Evolutionary conservation across 2,329 filamentous ascomycete genomes (phyloP), one percentile per base, ranked within the genome.

Genomic region (Phoma sp.): DNA sequence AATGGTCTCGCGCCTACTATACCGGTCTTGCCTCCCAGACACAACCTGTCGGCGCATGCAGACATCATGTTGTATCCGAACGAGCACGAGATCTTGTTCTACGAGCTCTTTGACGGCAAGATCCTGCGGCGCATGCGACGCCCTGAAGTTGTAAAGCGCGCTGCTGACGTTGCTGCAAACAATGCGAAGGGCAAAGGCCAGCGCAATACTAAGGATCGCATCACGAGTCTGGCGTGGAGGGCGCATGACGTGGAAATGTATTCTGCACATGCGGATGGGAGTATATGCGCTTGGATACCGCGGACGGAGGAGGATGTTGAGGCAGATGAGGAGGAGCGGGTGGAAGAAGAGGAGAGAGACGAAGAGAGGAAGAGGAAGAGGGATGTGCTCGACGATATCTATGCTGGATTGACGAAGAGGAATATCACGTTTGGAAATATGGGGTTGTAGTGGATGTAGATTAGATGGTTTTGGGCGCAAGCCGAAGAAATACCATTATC

Each of bases 1-100:
- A 82, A 64, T 0, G 71, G 74, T 7, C 74, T 77, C 2, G 76
- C 77, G 3, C 68, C 74, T 5, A 56, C 76, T 18, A 64, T 75
- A 60, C 74, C 80, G 59, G 42, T 82, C 58, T 47, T 83, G 78
- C 61, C 87, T 83, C 91, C 92, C 0, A 79, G 79, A 1, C 79
- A 83, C 7, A 69, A 88, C 21, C 84, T 83, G 3, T 74, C 78
- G 4, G 76, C 82, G 0, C 81, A 82, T 0, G 81, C 84, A 29
- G 88, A 93, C 56, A 75, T 90, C 3, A 77, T 97, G 0, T 86
- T 95, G 64, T 96, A 90, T 81, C 87, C 92, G 0, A 96, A 96
- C 57, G 77, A 80, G 25, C 78, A 80, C 12, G 84, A 97, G 74
- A 88, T 98, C 3, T 79, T 96, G 29, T 82, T 89, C 40, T 89